These are phyloP conservation scores for Asterella californica DNA, from an alignment of 225 moss, liverwort and hornwort species.

Conservation along the genomic window DNA sequence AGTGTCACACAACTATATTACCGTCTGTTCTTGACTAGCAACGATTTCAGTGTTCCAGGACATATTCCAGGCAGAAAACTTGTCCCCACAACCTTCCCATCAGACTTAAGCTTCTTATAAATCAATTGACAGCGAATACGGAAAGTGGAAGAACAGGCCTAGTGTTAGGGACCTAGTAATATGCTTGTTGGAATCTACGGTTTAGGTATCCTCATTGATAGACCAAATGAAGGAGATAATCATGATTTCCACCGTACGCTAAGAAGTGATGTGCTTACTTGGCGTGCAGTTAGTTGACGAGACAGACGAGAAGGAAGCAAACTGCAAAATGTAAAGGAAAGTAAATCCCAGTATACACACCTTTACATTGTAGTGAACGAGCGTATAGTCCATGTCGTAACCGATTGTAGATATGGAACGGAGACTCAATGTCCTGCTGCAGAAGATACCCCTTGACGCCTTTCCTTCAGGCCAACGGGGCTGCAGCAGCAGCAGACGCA, in stretches of 20 bases:
- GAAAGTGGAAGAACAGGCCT: too few species aligned
- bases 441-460: slow-evolving; percentile 82
- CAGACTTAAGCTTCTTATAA: too few species aligned
- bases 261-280: too few species aligned
- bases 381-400: slow-evolving; percentile 94
- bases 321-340: not conserved
- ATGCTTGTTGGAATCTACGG: not conserved
- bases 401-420: slow-evolving; percentile 86
- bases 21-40: too few species aligned
- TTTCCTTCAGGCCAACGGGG: slow-evolving; percentile 75
- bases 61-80: too few species aligned
- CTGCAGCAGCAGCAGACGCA: slow-evolving; percentile 33
- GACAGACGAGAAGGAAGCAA: too few species aligned
- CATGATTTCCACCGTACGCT: not conserved
- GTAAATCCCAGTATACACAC: slow-evolving; percentile 22
- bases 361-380: slow-evolving; percentile 82
- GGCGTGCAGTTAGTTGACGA: too few species aligned
- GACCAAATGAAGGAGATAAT: not conserved
- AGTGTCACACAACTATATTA: too few species aligned
- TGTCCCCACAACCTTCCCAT: too few species aligned
- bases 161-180: not conserved
- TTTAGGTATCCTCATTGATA: not conserved
- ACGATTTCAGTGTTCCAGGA: too few species aligned
- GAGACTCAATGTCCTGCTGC: slow-evolving; percentile 81
- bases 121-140: too few species aligned